A percentile compares a stretch with the other conserved stretches of the same genome.
These are phyloP conservation scores for Venturia carpophila DNA, from an alignment of 2,329 filamentous ascomycete genomes.

Conservation along the genomic window DNA sequence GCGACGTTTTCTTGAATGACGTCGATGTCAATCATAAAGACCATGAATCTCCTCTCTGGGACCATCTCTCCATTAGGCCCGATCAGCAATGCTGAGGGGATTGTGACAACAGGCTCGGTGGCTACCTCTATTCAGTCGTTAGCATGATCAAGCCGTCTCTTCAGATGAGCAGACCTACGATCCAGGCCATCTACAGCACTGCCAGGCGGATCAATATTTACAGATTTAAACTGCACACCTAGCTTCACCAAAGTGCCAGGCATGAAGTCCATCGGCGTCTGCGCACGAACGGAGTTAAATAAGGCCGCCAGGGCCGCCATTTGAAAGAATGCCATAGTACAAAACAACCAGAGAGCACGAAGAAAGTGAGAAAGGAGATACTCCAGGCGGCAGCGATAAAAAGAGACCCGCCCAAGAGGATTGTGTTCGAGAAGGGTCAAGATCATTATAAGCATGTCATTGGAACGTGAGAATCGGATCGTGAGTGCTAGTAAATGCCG, in stretches of 20 bases:
- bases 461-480: not conserved
- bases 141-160: not conserved
- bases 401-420: not conserved
- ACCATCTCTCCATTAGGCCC: conserved; percentile 15
- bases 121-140: conserved; percentile 3
- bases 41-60: conserved; percentile 16
- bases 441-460: not conserved
- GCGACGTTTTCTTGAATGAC: conserved; percentile 15
- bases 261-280: conserved; percentile 19
- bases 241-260: conserved; percentile 18
- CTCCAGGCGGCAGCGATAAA: not conserved
- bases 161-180: conserved; percentile 4
- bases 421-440: not conserved
- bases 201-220: conserved; percentile 18
- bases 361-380: not conserved
- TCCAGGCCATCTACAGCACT: conserved; percentile 1
- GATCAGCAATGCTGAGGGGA: conserved; percentile 12
- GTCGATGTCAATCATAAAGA: conserved; percentile 20
- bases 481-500: not conserved
- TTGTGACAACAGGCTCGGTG: conserved; percentile 9
- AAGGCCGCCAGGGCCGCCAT: conserved; percentile 10
- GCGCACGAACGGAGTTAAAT: conserved; percentile 3
- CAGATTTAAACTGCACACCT: conserved; percentile 8
- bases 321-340: not conserved
- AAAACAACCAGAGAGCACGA: not conserved